These are phyloP conservation scores for Taphrina sp. DNA, from an alignment of 1,139 yeast species.

Conservation along the genomic window DNA sequence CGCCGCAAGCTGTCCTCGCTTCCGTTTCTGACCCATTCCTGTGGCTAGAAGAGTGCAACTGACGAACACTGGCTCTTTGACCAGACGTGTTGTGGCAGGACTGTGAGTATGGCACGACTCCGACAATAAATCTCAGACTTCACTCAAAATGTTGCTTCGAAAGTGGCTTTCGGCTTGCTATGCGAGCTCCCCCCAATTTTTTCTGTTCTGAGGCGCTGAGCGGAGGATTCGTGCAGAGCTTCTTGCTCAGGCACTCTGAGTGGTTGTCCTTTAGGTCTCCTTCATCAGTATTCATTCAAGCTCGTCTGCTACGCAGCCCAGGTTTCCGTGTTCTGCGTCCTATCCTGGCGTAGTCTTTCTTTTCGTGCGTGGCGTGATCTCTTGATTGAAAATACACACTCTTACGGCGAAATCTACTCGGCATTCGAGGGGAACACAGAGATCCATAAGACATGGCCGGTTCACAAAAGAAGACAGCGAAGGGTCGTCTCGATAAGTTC, in stretches of 20 bases:
- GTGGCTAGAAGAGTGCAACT: background rate
- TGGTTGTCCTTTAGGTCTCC: too few species aligned
- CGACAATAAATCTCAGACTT: too few species aligned
- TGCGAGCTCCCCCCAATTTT: constrained; percentile 17
- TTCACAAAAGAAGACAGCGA: constrained; percentile 31
- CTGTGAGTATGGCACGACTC: too few species aligned
- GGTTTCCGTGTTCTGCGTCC: background rate
- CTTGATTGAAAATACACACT: too few species aligned
- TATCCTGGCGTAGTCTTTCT: background rate
- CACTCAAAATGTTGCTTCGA: too few species aligned
- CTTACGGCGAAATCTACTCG: too few species aligned
- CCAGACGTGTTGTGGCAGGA: too few species aligned
- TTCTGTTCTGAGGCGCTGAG: background rate
- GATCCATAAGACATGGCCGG: constrained; percentile 12
- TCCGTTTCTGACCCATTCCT: constrained; percentile 28
- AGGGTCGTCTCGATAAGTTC: constrained; percentile 92
- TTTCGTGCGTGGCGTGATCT: background rate
- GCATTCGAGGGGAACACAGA: too few species aligned
- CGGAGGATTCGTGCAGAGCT: background rate
- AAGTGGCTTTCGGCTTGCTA: too few species aligned
- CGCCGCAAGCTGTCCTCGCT: constrained; percentile 15
- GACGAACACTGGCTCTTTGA: too few species aligned
- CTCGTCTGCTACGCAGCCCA: too few species aligned
- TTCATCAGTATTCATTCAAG: too few species aligned
- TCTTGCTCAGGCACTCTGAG: background rate